Evolutionary conservation across 176 grass and related monocot species (phyloP), one percentile per base, ranked within the genome.

Genomic region (Lolium perenne): DNA sequence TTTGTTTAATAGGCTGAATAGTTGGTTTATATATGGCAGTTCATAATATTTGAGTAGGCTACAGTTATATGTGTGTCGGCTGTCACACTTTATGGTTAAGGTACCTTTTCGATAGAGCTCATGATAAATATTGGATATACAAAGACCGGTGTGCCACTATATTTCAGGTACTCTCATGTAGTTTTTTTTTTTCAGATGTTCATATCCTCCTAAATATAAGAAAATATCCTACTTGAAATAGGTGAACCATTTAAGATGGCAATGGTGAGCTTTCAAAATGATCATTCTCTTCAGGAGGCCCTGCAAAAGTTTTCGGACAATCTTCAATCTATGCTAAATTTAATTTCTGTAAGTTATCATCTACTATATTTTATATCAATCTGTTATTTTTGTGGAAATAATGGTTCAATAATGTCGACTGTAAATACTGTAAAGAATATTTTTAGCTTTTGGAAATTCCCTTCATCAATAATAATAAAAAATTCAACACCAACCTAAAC

Each of bases 271-370:
- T 17, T 67, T 67, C 15, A 65, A 5, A 32, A 65, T 2, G 11
- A 32, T 65, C 5, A 0, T 11, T 65, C 22, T 0, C 23, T 67
- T 38, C 64, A 38, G 11, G 64, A 15, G 7, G 64, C 64, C 4
- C 15, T 67, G 14, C 6, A 32, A 38, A 38, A 38, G 14, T 16
- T 67, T 17, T 38, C 10, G 5, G 10, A 14, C 2, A 29, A 11
- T 65, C 1, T 38, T 38, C 17, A 3, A 14, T 67, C 0, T 38
- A 38, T 17, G 6, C 8, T 65, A 46, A 46, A 12, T 49, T 63
- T 80, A 80, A 16, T 46, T 23, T 12, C 43, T 12, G 25, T 65
- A 61, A 80, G 59, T 49, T 64, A 64, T 64, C 59, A 79, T 1
- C 4, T 10, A 15, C 40, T 80, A 2, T 17, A 68, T 65, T 59